Evolutionary conservation across 176 grass and related monocot genomes (phyloP).

Genomic region (Ensete ventricosum): DNA sequence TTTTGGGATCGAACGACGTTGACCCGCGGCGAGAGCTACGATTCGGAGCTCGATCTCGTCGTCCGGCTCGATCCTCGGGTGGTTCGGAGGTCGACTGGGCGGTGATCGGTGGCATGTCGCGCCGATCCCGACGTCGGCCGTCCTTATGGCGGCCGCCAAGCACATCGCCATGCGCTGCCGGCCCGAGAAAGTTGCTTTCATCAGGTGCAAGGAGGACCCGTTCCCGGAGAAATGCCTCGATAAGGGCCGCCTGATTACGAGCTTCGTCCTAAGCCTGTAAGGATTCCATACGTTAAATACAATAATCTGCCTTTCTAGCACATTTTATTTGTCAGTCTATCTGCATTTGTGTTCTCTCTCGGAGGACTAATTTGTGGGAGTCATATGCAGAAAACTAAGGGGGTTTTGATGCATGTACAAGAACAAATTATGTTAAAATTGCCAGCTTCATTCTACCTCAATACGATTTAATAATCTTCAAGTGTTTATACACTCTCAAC

Average conservation of each 20-base stretch:
- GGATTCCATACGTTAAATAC: neutral
- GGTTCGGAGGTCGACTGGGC: neutral
- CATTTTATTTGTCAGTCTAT: neutral
- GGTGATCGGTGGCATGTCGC: neutral
- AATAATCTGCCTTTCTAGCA: neutral
- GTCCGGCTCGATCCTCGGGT: too few relatives aligned
- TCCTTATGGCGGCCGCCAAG: conserved; percentile 10
- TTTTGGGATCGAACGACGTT: too few relatives aligned
- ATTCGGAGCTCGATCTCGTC: too few relatives aligned
- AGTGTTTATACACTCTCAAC: neutral
- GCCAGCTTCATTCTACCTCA: neutral
- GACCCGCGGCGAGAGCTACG: too few relatives aligned
- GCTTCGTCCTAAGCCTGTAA: conserved; percentile 15
- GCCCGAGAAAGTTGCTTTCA: conserved; percentile 12
- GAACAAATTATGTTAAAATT: neutral
- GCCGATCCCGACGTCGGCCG: conserved; percentile 8
- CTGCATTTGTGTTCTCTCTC: neutral
- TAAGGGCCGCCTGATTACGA: conserved; percentile 4
- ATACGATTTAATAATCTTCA: neutral
- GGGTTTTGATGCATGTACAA: neutral
- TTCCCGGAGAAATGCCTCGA: conserved; percentile 10
- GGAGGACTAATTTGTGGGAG: neutral
- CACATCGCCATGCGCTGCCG: conserved; percentile 4
- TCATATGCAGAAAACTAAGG: neutral
- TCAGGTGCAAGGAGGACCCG: conserved; percentile 3